These are phyloP conservation scores for Incumbomyces delicatus DNA, from an alignment of 2,329 filamentous ascomycete species.

Conservation along the genomic window DNA sequence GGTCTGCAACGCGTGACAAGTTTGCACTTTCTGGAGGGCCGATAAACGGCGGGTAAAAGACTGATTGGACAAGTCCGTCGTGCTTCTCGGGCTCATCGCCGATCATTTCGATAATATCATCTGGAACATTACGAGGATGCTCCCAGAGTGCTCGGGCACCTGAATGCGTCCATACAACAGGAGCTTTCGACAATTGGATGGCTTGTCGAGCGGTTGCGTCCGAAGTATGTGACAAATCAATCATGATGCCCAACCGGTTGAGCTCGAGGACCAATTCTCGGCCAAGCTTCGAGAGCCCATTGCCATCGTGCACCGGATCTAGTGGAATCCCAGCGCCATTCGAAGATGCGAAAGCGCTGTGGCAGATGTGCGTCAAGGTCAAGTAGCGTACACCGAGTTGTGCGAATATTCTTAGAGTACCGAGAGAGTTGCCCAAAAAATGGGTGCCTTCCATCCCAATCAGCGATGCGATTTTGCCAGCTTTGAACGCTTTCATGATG, in stretches of 20 bases:
- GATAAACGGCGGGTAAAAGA: slow-evolving; percentile 23
- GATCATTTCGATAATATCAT: slow-evolving; percentile 30
- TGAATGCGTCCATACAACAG: slow-evolving; percentile 24
- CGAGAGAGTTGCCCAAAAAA: slow-evolving; percentile 22
- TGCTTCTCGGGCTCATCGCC: slow-evolving; percentile 16
- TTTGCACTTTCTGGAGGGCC: slow-evolving; percentile 2
- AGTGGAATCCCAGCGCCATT: slow-evolving; percentile 12
- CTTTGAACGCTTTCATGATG: slow-evolving; percentile 8
- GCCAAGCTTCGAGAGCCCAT: no score
- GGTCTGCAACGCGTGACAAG: slow-evolving; percentile 27
- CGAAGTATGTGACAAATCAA: no score
- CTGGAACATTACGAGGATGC: slow-evolving; percentile 34
- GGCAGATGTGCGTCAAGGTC: slow-evolving; percentile 23
- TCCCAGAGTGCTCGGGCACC: slow-evolving; percentile 21
- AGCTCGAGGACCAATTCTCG: no score
- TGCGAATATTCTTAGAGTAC: slow-evolving; percentile 18
- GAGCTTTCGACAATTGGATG: slow-evolving; percentile 18
- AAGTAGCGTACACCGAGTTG: slow-evolving; percentile 21
- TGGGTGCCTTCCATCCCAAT: slow-evolving; percentile 25
- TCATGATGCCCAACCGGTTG: no score
- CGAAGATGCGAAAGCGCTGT: slow-evolving; percentile 23
- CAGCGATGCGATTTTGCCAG: slow-evolving; percentile 20
- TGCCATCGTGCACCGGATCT: neutral
- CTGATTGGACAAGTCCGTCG: slow-evolving; percentile 34
- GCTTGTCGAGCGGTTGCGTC: slow-evolving; percentile 19